Evolutionary conservation across 1,284 basidiomycete genomes (phyloP).

Genomic region (Papiliotrema laurentii): DNA sequence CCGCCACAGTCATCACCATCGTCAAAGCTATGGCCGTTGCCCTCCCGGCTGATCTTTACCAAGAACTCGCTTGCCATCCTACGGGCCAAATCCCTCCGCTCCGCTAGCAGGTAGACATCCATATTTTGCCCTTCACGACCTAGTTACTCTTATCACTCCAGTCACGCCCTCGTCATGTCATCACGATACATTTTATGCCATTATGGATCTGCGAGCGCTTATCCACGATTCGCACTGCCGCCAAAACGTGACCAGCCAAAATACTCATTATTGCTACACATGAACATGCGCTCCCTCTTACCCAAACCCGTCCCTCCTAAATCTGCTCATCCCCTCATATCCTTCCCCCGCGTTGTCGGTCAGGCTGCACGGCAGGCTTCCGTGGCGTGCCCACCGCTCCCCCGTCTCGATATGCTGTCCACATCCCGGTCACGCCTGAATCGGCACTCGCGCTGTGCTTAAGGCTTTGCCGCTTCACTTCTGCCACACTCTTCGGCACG

Average conservation of each 20-base stretch:
- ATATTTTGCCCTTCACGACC: background rate
- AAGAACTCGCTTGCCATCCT: conserved; percentile 85
- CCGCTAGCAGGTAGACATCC: too few relatives aligned
- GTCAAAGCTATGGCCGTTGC: conserved; percentile 90
- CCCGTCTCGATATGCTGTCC: conserved; percentile 7
- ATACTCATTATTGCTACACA: too few relatives aligned
- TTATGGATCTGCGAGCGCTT: too few relatives aligned
- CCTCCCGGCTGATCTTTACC: conserved; percentile 80
- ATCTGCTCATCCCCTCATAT: conserved; percentile 6
- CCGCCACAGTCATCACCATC: conserved; percentile 80
- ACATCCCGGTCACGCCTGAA: conserved; percentile 2
- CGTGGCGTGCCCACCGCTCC: conserved; percentile 4
- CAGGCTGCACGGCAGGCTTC: background rate
- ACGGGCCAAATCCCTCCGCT: too few relatives aligned
- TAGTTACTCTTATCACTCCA: background rate
- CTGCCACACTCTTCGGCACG: background rate
- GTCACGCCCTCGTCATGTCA: background rate
- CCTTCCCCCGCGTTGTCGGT: conserved; percentile 5
- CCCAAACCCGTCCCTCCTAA: too few relatives aligned
- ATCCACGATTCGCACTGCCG: too few relatives aligned
- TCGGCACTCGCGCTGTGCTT: conserved; percentile 3
- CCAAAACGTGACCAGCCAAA: too few relatives aligned
- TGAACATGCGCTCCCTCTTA: too few relatives aligned
- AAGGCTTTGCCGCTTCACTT: background rate
- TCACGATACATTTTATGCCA: conserved; percentile 5